Evolutionary conservation across 257 asterid species (phyloP).

Genomic region (Solanum chmielewskii): DNA sequence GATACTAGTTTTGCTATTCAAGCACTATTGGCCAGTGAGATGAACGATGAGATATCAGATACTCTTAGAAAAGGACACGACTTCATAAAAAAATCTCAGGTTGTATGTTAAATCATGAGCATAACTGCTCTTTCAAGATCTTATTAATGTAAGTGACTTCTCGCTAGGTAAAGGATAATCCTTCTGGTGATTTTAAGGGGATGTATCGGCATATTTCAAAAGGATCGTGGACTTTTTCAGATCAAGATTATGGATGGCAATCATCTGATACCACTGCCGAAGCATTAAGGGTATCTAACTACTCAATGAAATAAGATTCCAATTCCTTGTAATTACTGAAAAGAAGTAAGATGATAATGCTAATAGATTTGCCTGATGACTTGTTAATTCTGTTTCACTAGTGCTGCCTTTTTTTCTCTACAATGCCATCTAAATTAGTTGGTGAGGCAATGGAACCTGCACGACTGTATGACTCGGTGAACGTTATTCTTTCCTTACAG

Average conservation of each 20-base stretch:
- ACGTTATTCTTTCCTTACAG: constrained; percentile 63
- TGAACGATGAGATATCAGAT: constrained; percentile 47
- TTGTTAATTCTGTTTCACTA: background rate
- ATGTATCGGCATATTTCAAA: constrained; percentile 79
- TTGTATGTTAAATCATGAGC: background rate
- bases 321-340: background rate
- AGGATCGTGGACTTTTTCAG: constrained; percentile 92
- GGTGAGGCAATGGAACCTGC: constrained; percentile 57
- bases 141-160: background rate
- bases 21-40: constrained; percentile 56
- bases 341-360: background rate
- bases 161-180: constrained; percentile 61
- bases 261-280: constrained; percentile 91
- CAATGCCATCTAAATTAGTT: constrained; percentile 63
- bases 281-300: constrained; percentile 51
- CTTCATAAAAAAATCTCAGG: constrained; percentile 71
- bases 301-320: background rate
- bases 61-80: constrained; percentile 64
- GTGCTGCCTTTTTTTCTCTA: constrained; percentile 77
- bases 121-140: background rate
- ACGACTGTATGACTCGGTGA: constrained; percentile 62
- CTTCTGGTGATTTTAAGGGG: constrained; percentile 65
- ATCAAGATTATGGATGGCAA: constrained; percentile 97
- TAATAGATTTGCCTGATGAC: background rate
- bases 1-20: constrained; percentile 77